Evolutionary conservation across 1,284 basidiomycete genomes (phyloP).

Genomic region (Ustilago cynodontis): DNA sequence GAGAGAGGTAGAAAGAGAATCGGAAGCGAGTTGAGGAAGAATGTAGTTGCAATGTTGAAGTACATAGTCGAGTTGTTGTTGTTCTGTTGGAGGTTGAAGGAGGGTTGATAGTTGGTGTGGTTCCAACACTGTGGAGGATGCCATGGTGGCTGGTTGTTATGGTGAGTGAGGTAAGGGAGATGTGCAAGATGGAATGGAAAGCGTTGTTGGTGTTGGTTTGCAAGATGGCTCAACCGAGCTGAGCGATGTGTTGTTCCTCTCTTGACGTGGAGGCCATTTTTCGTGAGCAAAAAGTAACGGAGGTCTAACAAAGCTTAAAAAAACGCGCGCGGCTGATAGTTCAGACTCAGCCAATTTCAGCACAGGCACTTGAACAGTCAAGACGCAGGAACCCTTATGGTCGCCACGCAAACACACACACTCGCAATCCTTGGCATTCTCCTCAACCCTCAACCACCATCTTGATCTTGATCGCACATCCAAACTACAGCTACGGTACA

Average conservation of each 20-base stretch:
- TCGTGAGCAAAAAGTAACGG: not conserved
- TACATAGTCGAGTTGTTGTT: slow-evolving; percentile 29
- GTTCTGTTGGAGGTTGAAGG: slow-evolving; percentile 24
- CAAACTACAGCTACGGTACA: too few species aligned
- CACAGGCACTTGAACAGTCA: not conserved
- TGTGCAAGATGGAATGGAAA: too few species aligned
- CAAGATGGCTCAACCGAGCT: slow-evolving; percentile 3
- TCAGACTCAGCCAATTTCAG: not conserved
- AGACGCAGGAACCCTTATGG: not conserved
- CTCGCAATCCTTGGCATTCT: not conserved
- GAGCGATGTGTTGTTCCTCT: not conserved
- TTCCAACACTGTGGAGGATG: slow-evolving; percentile 11
- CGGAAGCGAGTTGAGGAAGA: slow-evolving; percentile 40
- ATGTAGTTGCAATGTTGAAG: slow-evolving; percentile 47
- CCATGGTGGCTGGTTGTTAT: slow-evolving; percentile 6
- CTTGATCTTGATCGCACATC: not conserved
- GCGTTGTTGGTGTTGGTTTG: slow-evolving; percentile 1
- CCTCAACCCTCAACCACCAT: not conserved
- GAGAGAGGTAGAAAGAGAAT: slow-evolving; percentile 26
- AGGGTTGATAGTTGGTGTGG: slow-evolving; percentile 35
- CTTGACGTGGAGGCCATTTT: slow-evolving; percentile 1
- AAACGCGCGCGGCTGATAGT: too few species aligned
- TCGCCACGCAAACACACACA: not conserved
- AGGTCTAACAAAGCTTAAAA: slow-evolving; percentile 1
- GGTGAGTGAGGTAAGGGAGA: not conserved